Evolutionary conservation across 163 green algal genomes (phyloP).

Genomic region (Prototheca cutis): DNA sequence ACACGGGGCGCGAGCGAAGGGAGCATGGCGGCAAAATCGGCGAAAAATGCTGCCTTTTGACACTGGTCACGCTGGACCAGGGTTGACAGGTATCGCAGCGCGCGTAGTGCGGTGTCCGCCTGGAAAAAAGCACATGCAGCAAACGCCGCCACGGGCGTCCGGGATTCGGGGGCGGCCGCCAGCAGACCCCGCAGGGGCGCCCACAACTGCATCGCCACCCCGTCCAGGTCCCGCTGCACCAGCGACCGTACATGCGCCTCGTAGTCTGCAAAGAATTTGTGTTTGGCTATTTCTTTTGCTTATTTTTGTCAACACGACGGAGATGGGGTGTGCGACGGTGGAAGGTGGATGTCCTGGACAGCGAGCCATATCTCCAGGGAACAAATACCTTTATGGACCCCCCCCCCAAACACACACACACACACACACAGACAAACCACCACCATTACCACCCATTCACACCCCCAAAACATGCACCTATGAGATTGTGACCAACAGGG

Average conservation of each 20-base stretch:
- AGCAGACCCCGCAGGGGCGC: constrained; percentile 36
- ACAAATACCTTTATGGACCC: no score
- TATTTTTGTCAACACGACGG: no score
- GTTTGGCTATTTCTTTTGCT: no score
- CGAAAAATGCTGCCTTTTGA: constrained; percentile 63
- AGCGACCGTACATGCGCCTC: neutral
- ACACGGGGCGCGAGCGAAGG: no score
- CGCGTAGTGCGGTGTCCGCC: constrained; percentile 48
- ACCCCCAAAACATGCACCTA: neutral
- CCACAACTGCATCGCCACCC: neutral
- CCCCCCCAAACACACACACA: no score
- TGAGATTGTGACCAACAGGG: constrained; percentile 10
- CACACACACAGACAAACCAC: no score
- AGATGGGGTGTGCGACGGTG: no score
- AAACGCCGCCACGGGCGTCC: constrained; percentile 30
- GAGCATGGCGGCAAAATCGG: constrained; percentile 53
- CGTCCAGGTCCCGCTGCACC: neutral
- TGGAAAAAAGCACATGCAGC: constrained; percentile 33
- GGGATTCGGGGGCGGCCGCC: constrained; percentile 2
- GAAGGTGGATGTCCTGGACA: no score
- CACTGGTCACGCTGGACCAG: constrained; percentile 48
- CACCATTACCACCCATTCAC: no score
- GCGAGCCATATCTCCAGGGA: no score
- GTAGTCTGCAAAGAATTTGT: neutral
- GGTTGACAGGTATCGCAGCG: constrained; percentile 55